Evolutionary conservation across 768 basidiomycete genomes (phyloP), one percentile per base, ranked within the genome.

Genomic region (Russula foetens): DNA sequence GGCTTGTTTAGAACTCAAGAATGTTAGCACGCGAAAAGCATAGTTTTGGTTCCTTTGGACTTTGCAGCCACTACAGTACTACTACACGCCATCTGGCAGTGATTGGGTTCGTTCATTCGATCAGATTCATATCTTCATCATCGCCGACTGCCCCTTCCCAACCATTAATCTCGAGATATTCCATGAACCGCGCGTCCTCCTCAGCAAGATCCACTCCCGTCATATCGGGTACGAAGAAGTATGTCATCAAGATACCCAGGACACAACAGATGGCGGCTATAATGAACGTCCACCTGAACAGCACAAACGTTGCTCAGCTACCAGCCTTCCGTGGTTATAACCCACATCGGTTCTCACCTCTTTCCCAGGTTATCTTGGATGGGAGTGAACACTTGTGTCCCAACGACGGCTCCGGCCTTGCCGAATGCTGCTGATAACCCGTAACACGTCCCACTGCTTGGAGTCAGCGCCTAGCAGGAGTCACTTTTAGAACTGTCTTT

Each of bases 331-430:
- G 53, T 26, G 23, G 4, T 53, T 28, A 21, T 31, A 50, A 17
- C n/a, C n/a, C 49, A 53, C 57, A 47, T 23, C 41, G 7, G 2
- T 52, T 69, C 74, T 47, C 66, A 81, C 81, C 76, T 79, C 67
- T 85, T 82, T 15, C 86, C 86, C 19, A 86, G 79, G 67, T 85
- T 77, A 55, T 74, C 73, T 67, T 84, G 82, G 61, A 88, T 85
- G 4, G 85, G 85, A 3, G 84, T 85, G 69, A 86, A 86, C 0
- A 79, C 83, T 66, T 87, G 84, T 0, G 83, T 85, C 8, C 86
- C 85, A 53, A 86, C 59, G n/a, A 83, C 86, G 21, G 87, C 88
- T 4, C 88, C 88, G 2, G 84, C 75, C 67, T 87, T 88, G 9
- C 85, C 85, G 7, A 88, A 71, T 0, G 84, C 84, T 8, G 85